A percentile compares a stretch with the other conserved stretches of the same genome.
Conservation (phyloP, 495 filamentous ascomycete species). For the Immersiella caudata region DNA sequence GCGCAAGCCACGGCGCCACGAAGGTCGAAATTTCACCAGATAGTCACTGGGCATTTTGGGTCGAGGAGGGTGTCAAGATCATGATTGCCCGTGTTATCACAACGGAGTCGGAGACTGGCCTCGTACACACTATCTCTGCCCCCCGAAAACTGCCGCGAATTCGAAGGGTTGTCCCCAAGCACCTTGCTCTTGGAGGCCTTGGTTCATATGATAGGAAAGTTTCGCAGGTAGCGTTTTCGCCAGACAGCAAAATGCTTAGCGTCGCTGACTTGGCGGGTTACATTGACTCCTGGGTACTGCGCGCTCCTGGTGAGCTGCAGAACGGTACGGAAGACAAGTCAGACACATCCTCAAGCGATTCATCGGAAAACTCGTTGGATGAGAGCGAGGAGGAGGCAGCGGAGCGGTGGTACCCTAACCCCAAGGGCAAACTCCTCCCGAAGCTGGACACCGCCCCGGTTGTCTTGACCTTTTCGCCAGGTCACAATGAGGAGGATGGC, state of each 20-base stretch:
- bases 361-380: conserved; percentile 31
- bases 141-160: conserved; percentile 60
- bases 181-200: conserved; percentile 65
- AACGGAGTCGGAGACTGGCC: conserved; percentile 42
- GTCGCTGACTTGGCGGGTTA: conserved; percentile 80
- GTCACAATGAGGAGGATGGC: conserved; percentile 27
- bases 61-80: conserved; percentile 80
- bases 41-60: conserved; percentile 75
- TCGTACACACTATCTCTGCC: conserved; percentile 49
- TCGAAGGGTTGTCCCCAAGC: conserved; percentile 56
- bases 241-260: conserved; percentile 76
- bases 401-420: conserved; percentile 68
- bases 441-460: conserved; percentile 65
- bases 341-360: conserved; percentile 34
- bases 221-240: conserved; percentile 74
- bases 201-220: conserved; percentile 80
- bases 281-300: conserved; percentile 82
- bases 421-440: conserved; percentile 69
- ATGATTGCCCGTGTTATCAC: conserved; percentile 64
- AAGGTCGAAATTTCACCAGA: conserved; percentile 71
- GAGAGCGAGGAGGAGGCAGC: conserved; percentile 32
- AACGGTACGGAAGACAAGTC: conserved; percentile 37
- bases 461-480: conserved; percentile 65
- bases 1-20: conserved; percentile 62
- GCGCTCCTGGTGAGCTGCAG: conserved; percentile 46